Percentiles rank a stretch among this genome's conserved stretches.
Evolutionary conservation across 257 asterid genomes (phyloP).

Genomic region (Przewalskia tangutica): DNA sequence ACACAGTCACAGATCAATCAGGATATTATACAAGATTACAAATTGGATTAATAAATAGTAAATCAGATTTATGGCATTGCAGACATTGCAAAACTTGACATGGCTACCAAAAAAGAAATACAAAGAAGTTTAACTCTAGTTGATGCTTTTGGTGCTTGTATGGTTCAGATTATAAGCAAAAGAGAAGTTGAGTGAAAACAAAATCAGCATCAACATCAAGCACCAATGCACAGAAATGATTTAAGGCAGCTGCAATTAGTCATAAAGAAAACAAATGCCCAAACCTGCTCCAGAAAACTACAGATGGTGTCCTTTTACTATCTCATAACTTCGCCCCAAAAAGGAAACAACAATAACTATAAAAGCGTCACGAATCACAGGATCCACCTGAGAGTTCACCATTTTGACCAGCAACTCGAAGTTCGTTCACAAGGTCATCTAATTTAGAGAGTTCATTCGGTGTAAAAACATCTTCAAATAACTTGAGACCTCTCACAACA

Average conservation of each 20-base stretch:
- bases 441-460: conserved; percentile 67
- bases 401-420: conserved; percentile 87
- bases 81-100: neutral
- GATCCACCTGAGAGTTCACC: conserved; percentile 99
- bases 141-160: neutral
- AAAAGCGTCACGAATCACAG: conserved; percentile 84
- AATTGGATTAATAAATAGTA: neutral
- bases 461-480: conserved; percentile 70
- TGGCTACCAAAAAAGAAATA: neutral
- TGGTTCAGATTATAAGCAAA: neutral
- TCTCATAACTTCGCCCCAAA: conserved; percentile 76
- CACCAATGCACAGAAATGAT: neutral
- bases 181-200: neutral
- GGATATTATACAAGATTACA: neutral
- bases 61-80: neutral
- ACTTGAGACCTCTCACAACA: conserved; percentile 89
- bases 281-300: conserved; percentile 68
- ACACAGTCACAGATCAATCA: neutral
- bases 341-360: conserved; percentile 68
- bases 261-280: conserved; percentile 41
- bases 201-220: neutral
- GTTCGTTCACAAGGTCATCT: conserved; percentile 71
- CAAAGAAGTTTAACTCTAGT: neutral
- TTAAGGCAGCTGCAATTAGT: conserved; percentile 13
- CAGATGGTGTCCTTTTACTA: conserved; percentile 57